A percentile compares a stretch with the other conserved stretches of the same genome.
These are phyloP conservation scores for Neurospora tetrasperma DNA, from an alignment of 495 filamentous ascomycete genomes.

Conservation along the genomic window DNA sequence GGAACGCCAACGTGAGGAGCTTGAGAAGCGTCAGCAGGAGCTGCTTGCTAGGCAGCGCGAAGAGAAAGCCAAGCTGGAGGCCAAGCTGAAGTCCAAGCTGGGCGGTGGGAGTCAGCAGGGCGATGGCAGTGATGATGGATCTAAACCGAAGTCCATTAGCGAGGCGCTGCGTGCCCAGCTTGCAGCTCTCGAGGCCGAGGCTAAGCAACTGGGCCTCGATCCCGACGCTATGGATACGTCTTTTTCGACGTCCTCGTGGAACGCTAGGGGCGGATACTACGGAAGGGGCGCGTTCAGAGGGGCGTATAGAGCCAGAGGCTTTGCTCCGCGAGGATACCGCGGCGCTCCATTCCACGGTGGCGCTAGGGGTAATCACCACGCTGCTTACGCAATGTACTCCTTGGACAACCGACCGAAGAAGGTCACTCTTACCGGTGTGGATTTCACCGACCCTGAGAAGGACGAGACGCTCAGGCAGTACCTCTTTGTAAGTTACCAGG, in stretches of 20 bases:
- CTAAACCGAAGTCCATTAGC: conserved; percentile 28
- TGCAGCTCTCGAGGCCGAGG: conserved; percentile 76
- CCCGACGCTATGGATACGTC: conserved; percentile 33
- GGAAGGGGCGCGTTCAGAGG: conserved; percentile 36
- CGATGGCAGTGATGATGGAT: conserved; percentile 11
- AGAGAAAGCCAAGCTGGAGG: conserved; percentile 59
- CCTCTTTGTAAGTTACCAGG: conserved; percentile 56
- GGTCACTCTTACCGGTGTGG: conserved; percentile 60
- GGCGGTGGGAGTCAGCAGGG: conserved; percentile 2
- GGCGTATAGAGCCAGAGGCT: conserved; percentile 31
- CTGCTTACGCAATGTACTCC: conserved; percentile 55
- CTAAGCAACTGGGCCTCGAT: conserved; percentile 68
- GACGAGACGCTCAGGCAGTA: conserved; percentile 81
- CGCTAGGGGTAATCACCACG: conserved; percentile 45
- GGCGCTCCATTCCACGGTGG: conserved; percentile 32
- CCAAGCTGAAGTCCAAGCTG: conserved; percentile 37
- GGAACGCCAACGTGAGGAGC: conserved; percentile 56
- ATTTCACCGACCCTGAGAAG: conserved; percentile 52
- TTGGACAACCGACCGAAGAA: conserved; percentile 81
- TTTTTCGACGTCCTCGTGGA: conserved; percentile 24
- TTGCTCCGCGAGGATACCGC: conserved; percentile 30
- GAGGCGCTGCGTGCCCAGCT: conserved; percentile 66
- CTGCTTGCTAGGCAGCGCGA: conserved; percentile 64
- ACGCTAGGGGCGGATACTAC: conserved; percentile 26
- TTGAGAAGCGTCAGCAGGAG: conserved; percentile 69